phyloP scores from a whole-genome alignment of 805 yeast genomes.

The Metschnikowia aberdeeniae region DNA sequence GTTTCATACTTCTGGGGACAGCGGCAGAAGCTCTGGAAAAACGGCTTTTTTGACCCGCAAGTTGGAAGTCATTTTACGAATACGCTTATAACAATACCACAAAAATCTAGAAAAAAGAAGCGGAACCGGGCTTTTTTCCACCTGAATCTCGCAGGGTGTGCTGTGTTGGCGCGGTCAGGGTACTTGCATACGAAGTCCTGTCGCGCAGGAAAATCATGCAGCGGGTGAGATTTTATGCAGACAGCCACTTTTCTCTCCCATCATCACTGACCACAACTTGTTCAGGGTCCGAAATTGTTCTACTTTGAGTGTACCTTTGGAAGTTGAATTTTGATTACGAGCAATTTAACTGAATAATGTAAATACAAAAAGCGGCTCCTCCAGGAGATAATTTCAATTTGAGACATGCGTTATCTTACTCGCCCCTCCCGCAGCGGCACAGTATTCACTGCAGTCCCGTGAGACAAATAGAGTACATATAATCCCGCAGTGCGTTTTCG shows the following conservation, averaged over 20 bases:
- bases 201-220: neutral
- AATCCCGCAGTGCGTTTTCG: too few species aligned
- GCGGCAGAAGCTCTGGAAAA: neutral
- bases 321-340: neutral
- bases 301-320: neutral
- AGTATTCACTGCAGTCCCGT: neutral
- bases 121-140: neutral
- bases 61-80: neutral
- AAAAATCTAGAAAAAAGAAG: accelerated
- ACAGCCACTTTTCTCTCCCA: too few species aligned
- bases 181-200: neutral
- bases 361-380: neutral
- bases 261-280: neutral
- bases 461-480: constrained; percentile 4
- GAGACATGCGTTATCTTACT: neutral
- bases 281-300: neutral
- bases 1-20: neutral
- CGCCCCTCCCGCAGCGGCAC: neutral
- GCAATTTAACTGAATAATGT: neutral
- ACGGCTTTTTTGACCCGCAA: neutral
- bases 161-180: neutral
- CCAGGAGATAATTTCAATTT: neutral
- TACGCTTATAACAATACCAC: neutral
- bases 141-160: neutral
- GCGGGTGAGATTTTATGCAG: neutral